Base-by-base conservation (phyloP, 768 basidiomycete genomes). In the Lactifluus echinatus region DNA sequence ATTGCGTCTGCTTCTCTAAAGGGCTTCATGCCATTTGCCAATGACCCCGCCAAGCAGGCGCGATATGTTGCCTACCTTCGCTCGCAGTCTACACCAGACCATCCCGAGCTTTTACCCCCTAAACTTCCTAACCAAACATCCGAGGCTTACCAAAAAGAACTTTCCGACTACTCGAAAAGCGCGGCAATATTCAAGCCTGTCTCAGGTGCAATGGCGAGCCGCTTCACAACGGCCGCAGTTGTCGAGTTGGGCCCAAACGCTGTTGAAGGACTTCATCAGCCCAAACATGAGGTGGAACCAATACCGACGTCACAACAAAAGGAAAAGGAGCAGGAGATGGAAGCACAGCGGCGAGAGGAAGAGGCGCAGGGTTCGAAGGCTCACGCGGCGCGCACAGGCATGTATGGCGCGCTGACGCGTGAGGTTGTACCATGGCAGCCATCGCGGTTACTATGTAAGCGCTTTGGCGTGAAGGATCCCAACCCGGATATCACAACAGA, bases 171-270 rank as follows among this genome's bases (percentile, higher is more conserved):
- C 62, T 82, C 89, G 2, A 90, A 93, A 67, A 79, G 92, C 0
- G 95, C 95, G 0, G 72, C 79, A 24, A 80, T 98, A 28, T 98
- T 97, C 74, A 92, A 92, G 65, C 96, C 96, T 0, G 82, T 94
- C 63, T 81, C 84, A 0, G 90, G 87, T 2, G 90, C 91, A 15
- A 97, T 98, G 90, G 92, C 93, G 0, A 87, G 84, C 21, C 80
- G 95, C n/a, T 98, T 98, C 70, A 92, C 88, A 5, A 87, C 82
- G 55, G 89, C 90, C 0, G 79, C 80, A 0, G 76, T 84, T 14
- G 71, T 89, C n/a, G 89, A 91, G 26, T 67, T 71, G 4, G 85
- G 79, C 0, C 80, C 85, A 4, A 76, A 80, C 54, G 68, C 81
- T 12, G 66, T 80, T 29, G 87, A 85, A 67, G 90, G 90, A 1